Evolutionary conservation across 257 asterid species (phyloP).

Genomic region (Lithospermum erythrorhizon): DNA sequence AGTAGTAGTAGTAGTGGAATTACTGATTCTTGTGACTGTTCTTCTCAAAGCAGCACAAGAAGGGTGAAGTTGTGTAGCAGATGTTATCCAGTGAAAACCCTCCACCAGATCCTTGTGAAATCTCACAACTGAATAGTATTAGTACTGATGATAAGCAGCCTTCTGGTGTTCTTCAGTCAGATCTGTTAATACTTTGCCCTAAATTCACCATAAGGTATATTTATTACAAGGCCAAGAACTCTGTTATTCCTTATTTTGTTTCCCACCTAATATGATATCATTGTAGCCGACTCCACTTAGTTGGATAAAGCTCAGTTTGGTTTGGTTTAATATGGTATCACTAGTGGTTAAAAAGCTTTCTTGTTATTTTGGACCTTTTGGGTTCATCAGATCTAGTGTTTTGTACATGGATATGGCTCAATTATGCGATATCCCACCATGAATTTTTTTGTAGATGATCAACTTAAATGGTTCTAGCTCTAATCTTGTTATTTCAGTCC

Average conservation of each 20-base stretch:
- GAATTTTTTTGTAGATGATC: not conserved
- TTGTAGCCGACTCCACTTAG: too few species aligned
- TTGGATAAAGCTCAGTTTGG: too few species aligned
- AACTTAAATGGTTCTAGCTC: not conserved
- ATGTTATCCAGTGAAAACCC: conserved; percentile 93
- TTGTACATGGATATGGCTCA: not conserved
- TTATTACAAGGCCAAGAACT: not conserved
- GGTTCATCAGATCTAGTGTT: not conserved
- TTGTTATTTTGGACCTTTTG: not conserved
- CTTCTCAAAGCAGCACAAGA: conserved; percentile 65
- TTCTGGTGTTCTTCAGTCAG: conserved; percentile 22
- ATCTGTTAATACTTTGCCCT: conserved; percentile 61
- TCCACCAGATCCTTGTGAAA: conserved; percentile 66
- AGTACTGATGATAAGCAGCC: conserved; percentile 32
- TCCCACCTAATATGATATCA: not conserved
- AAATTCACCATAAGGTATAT: conserved; percentile 81
- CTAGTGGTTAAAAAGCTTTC: not conserved
- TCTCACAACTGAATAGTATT: conserved; percentile 50
- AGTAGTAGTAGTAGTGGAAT: conserved; percentile 10
- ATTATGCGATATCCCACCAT: not conserved
- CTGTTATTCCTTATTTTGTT: conserved; percentile 4
- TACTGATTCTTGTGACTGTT: conserved; percentile 76
- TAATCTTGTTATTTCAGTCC: not conserved
- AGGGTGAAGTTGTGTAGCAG: conserved; percentile 62
- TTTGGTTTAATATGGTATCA: conserved; percentile 2